A percentile compares a stretch with the other conserved stretches of the same genome.
Conservation (phyloP, 106 monocot species). For the Dendrobium nobile region DNA sequence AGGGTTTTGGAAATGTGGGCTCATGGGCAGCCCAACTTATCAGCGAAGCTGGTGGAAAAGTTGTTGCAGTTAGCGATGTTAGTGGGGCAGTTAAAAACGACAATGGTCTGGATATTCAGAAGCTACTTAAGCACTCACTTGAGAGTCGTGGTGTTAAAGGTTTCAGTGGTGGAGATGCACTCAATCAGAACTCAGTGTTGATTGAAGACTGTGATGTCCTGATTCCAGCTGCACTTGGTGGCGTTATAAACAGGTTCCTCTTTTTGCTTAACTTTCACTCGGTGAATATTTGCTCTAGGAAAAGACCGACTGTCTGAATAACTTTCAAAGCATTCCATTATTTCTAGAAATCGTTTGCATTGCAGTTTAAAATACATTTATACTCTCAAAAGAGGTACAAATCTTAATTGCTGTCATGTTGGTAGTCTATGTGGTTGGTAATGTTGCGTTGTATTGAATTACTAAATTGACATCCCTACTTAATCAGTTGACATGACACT, state of each 20-base stretch:
- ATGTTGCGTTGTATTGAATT: too few relatives aligned
- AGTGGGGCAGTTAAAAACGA: slow-evolving; percentile 55
- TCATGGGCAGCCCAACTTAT: slow-evolving; percentile 68
- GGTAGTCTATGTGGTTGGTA: too few relatives aligned
- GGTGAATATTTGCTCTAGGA: too few relatives aligned
- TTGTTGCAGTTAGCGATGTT: slow-evolving; percentile 62
- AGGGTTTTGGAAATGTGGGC: slow-evolving; percentile 74
- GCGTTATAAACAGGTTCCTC: slow-evolving; percentile 28
- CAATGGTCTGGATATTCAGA: slow-evolving; percentile 47
- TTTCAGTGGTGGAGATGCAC: slow-evolving; percentile 55
- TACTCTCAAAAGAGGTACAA: too few relatives aligned
- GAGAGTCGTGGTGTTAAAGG: slow-evolving; percentile 53
- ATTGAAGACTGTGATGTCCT: slow-evolving; percentile 71
- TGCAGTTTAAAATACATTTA: not conserved
- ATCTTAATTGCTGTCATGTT: too few relatives aligned
- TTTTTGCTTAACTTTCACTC: too few relatives aligned
- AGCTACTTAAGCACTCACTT: slow-evolving; percentile 26
- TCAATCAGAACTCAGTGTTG: slow-evolving; percentile 42
- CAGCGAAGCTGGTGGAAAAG: slow-evolving; percentile 52
- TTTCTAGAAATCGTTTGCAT: too few relatives aligned
- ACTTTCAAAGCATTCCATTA: not conserved
- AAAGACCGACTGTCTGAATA: too few relatives aligned
- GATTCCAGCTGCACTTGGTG: slow-evolving; percentile 69
- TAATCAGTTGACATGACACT: too few relatives aligned
- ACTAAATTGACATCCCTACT: too few relatives aligned